These are phyloP conservation scores for Auriculariales sp. DNA, from an alignment of 768 basidiomycete genomes.

Conservation along the genomic window DNA sequence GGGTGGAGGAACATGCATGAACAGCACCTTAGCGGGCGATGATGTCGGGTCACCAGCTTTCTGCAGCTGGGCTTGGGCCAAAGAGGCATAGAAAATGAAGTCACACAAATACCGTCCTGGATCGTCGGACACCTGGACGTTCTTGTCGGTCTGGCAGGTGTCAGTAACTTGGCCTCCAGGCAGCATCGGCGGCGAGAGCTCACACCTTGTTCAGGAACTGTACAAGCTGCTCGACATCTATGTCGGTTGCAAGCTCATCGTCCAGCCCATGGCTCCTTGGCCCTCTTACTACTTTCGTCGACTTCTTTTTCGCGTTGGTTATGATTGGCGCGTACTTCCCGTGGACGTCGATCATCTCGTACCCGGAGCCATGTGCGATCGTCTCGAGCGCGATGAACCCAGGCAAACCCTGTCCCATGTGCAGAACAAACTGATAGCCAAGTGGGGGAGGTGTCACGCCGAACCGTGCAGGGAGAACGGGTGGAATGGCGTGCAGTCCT, in stretches of 20 bases:
- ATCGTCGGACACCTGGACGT: constrained; percentile 61
- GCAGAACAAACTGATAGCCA: constrained; percentile 58
- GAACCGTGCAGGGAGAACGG: constrained; percentile 28
- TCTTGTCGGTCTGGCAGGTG: constrained; percentile 20
- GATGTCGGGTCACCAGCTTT: neutral
- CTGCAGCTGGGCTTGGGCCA: constrained; percentile 32
- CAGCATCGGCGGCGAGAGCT: neutral
- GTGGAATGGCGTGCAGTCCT: constrained; percentile 45
- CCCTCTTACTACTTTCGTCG: constrained; percentile 21
- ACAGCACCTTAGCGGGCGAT: constrained; percentile 7
- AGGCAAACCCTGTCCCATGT: constrained; percentile 52
- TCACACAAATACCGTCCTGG: constrained; percentile 66
- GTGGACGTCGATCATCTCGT: constrained; percentile 51
- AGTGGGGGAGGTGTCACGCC: constrained; percentile 25
- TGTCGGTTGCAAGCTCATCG: constrained; percentile 43
- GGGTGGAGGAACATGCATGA: constrained; percentile 9
- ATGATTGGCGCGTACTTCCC: constrained; percentile 36
- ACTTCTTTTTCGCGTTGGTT: neutral
- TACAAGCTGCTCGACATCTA: constrained; percentile 45
- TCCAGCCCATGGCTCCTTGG: constrained; percentile 36
- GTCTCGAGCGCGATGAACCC: constrained; percentile 52
- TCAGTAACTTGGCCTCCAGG: neutral
- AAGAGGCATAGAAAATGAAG: constrained; percentile 63
- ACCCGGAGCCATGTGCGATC: constrained; percentile 51
- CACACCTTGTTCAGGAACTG: constrained; percentile 37